Evolutionary conservation across 202 grass and related monocot genomes (phyloP).

Genomic region (Musa balbisiana): DNA sequence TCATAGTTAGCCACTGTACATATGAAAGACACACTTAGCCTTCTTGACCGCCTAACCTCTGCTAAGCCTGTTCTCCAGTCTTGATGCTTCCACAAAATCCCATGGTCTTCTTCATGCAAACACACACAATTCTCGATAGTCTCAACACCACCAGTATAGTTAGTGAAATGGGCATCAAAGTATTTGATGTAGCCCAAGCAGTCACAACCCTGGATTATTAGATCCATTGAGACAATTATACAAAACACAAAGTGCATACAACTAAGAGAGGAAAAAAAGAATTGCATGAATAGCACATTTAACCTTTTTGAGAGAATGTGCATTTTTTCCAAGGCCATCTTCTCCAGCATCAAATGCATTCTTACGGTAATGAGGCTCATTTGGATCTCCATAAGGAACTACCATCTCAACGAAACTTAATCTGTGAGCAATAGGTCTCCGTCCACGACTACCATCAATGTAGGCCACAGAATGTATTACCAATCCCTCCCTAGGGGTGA

Average conservation of each 20-base stretch:
- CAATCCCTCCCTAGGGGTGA: slow-evolving; percentile 94
- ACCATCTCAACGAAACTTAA: slow-evolving; percentile 99
- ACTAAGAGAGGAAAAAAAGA: not conserved
- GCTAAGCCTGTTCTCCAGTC: slow-evolving; percentile 99
- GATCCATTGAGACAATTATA: slow-evolving; percentile 23
- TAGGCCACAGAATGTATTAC: slow-evolving; percentile 96
- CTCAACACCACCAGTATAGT: slow-evolving; percentile 91
- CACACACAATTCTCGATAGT: slow-evolving; percentile 99
- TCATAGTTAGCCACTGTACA: slow-evolving; percentile 99
- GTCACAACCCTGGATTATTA: slow-evolving; percentile 75
- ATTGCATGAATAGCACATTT: not conserved
- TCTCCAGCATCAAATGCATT: slow-evolving; percentile 99
- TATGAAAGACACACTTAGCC: slow-evolving; percentile 95
- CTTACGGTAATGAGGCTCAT: slow-evolving; percentile 94
- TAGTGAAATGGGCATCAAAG: slow-evolving; percentile 98
- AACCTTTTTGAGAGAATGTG: slow-evolving; percentile 98
- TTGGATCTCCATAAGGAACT: slow-evolving; percentile 99
- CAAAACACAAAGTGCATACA: not conserved
- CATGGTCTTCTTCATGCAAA: slow-evolving; percentile 97
- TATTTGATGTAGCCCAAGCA: slow-evolving; percentile 98
- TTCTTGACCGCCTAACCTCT: slow-evolving; percentile 94
- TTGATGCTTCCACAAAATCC: slow-evolving; percentile 99
- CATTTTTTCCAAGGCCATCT: slow-evolving; percentile 97
- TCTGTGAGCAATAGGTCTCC: slow-evolving; percentile 82
- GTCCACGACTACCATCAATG: slow-evolving; percentile 84